These are phyloP conservation scores for Discostella stelligera DNA, from an alignment of 352 stramenopile species.

Conservation along the genomic window DNA sequence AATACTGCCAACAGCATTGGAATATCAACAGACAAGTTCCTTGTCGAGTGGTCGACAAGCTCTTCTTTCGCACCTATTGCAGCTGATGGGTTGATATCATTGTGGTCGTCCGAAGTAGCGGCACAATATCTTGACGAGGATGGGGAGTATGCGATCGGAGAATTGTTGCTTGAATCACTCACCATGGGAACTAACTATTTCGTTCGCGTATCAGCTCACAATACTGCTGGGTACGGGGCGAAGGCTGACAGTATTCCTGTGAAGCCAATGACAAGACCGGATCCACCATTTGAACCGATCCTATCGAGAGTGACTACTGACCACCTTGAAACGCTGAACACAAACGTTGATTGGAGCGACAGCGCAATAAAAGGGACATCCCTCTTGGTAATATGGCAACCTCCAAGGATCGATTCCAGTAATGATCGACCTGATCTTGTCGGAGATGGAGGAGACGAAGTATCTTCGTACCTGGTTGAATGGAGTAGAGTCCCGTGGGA, in stretches of 20 bases:
- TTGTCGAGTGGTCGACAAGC: constrained; percentile 88
- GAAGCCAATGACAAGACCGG: constrained; percentile 86
- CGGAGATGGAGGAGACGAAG: constrained; percentile 84
- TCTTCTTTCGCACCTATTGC: constrained; percentile 32
- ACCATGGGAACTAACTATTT: constrained; percentile 88
- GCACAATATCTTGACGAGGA: constrained; percentile 60
- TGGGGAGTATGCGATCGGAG: constrained; percentile 63
- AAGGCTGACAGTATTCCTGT: constrained; percentile 82
- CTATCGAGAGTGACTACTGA: constrained; percentile 52
- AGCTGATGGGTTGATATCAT: constrained; percentile 17
- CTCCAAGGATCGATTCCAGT: constrained; percentile 70
- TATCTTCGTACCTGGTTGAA: constrained; percentile 91
- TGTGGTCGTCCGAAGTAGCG: constrained; percentile 64
- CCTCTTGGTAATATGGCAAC: constrained; percentile 85
- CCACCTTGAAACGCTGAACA: constrained; percentile 23
- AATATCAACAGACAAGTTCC: constrained; percentile 86
- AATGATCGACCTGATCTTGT: constrained; percentile 77
- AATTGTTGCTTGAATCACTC: constrained; percentile 81
- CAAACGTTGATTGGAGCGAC: constrained; percentile 24
- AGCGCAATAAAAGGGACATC: constrained; percentile 79
- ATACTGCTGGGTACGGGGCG: constrained; percentile 88
- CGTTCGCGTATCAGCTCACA: constrained; percentile 89
- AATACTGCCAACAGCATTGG: constrained; percentile 60
- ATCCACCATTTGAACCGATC: constrained; percentile 85
- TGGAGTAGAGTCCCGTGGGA: constrained; percentile 88